These are phyloP conservation scores for Mimosa bimucronata DNA, from an alignment of 306 rosid genomes.

Conservation along the genomic window DNA sequence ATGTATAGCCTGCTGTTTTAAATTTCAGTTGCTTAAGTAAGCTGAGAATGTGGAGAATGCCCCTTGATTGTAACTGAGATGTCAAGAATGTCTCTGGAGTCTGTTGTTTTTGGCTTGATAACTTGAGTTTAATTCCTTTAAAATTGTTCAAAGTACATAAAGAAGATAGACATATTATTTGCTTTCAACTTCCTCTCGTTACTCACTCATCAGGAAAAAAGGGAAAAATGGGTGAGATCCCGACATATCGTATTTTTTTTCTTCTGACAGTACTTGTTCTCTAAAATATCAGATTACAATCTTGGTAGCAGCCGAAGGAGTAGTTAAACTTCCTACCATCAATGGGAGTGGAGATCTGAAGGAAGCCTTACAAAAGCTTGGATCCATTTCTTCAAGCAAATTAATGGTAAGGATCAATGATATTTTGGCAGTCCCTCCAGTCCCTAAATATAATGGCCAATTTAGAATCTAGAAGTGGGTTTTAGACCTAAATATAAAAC, in stretches of 20 bases:
- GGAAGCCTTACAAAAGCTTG: slow-evolving; percentile 94
- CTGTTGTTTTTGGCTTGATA: neutral
- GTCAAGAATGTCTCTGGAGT: neutral
- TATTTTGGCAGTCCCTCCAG: neutral
- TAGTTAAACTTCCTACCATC: slow-evolving; percentile 79
- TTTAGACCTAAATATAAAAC: too few relatives aligned
- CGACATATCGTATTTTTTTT: slow-evolving; percentile 7
- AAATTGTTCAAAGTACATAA: neutral
- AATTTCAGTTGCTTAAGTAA: slow-evolving; percentile 18
- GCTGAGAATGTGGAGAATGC: slow-evolving; percentile 20
- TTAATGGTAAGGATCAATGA: slow-evolving; percentile 64
- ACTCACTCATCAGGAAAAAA: neutral
- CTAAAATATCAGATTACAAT: slow-evolving; percentile 68
- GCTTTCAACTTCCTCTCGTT: slow-evolving; percentile 11
- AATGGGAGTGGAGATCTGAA: slow-evolving; percentile 86
- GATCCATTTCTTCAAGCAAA: slow-evolving; percentile 84
- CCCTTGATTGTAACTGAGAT: slow-evolving; percentile 14
- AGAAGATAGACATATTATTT: neutral
- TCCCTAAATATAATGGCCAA: too few relatives aligned
- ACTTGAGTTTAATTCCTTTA: neutral
- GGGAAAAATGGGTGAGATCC: neutral
- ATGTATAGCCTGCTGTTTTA: neutral
- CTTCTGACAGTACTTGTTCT: slow-evolving; percentile 10
- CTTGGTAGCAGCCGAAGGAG: slow-evolving; percentile 97
- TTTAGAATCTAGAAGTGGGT: too few relatives aligned